Conservation (phyloP, 2,329 filamentous ascomycete genomes). For the Westerdykella aurantiaca region DNA sequence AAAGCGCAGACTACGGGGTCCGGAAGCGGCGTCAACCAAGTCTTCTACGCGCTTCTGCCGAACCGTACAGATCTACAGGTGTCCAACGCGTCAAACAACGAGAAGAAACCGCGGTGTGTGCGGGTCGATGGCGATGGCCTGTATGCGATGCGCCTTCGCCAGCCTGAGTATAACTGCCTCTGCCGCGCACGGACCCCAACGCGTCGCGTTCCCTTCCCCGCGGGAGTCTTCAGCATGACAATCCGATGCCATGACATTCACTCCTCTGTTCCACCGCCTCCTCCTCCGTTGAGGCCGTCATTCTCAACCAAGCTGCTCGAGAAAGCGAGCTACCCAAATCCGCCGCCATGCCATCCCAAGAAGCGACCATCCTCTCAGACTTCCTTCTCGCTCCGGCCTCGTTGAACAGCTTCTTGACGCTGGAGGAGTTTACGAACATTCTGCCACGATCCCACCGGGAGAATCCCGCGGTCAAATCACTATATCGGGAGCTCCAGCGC, state of each 20-base stretch:
- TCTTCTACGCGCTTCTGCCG: too few relatives aligned
- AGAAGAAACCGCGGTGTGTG: neutral
- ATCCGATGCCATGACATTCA: too few relatives aligned
- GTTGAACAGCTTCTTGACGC: conserved; percentile 65
- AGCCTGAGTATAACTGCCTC: neutral
- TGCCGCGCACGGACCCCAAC: neutral
- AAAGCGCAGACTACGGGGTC: neutral
- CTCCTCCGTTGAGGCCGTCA: neutral
- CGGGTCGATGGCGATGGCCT: neutral
- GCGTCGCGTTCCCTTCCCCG: neutral
- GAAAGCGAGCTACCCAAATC: neutral
- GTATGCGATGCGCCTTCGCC: neutral
- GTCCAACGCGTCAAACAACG: neutral
- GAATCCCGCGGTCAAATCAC: conserved; percentile 60
- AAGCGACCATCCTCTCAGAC: conserved; percentile 67
- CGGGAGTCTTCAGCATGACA: neutral
- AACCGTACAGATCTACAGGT: too few relatives aligned
- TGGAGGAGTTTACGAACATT: conserved; percentile 68
- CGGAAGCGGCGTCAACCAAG: too few relatives aligned
- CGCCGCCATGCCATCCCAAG: conserved; percentile 61
- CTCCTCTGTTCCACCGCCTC: neutral
- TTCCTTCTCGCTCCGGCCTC: conserved; percentile 74
- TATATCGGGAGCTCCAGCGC: conserved; percentile 76
- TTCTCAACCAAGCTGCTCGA: neutral
- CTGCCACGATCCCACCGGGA: conserved; percentile 64